Conservation (phyloP, 2,329 filamentous ascomycete genomes). For the Fusarium torreyae region DNA sequence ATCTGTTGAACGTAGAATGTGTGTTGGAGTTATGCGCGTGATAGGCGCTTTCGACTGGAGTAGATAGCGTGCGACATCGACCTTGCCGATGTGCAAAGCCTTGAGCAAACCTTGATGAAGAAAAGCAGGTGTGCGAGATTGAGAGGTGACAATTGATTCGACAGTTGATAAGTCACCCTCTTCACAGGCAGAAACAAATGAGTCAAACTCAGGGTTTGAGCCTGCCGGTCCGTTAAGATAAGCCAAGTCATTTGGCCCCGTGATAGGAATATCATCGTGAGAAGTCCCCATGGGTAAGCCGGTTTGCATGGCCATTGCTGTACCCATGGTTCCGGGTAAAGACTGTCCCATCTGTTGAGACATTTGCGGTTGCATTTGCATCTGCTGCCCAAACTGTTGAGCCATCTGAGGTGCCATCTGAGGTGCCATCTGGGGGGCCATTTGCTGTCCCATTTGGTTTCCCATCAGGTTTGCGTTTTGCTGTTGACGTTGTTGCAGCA, state of each 20-base stretch:
- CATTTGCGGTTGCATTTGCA: too few species aligned
- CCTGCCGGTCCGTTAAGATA: not conserved
- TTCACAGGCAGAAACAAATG: conserved; percentile 32
- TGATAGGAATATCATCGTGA: conserved; percentile 11
- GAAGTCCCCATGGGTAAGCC: not conserved
- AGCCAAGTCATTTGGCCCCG: not conserved
- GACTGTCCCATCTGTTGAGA: too few species aligned
- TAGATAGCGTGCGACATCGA: conserved; percentile 21
- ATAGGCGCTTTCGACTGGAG: conserved; percentile 33
- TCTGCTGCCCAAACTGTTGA: too few species aligned
- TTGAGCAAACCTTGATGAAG: too few species aligned
- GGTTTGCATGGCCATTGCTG: not conserved
- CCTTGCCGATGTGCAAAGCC: conserved; percentile 21
- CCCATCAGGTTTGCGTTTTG: not conserved
- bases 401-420: too few species aligned
- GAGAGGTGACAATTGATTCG: not conserved
- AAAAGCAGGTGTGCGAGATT: too few species aligned
- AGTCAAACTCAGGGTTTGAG: not conserved
- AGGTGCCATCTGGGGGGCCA: too few species aligned
- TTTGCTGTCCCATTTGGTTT: not conserved
- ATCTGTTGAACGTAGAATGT: conserved; percentile 18
- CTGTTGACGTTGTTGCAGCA: not conserved
- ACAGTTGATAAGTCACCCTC: conserved; percentile 19
- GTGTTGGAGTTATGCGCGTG: conserved; percentile 11
- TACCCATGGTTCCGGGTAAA: too few species aligned